Conservation (phyloP, 1,284 basidiomycete species). For the Salmacisia buchloeana region DNA sequence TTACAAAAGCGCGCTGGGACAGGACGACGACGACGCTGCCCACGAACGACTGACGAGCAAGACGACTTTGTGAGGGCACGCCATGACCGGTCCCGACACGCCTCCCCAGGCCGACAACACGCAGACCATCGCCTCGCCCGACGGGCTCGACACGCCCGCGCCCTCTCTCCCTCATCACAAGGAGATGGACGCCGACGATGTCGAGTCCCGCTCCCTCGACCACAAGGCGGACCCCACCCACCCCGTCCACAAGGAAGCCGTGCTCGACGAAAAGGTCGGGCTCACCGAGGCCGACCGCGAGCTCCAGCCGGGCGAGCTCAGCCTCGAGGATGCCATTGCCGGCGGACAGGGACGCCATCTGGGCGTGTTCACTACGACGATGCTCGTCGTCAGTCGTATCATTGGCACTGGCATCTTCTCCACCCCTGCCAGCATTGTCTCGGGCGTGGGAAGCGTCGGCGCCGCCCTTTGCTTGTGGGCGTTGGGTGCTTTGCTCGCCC, state of each 20-base stretch:
- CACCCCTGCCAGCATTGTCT: conserved; percentile 64
- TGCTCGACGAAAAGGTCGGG: background rate
- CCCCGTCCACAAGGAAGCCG: too few relatives aligned
- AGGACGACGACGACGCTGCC: too few relatives aligned
- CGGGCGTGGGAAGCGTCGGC: conserved; percentile 59
- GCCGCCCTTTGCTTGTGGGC: conserved; percentile 52
- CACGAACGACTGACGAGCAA: too few relatives aligned
- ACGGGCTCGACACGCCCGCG: too few relatives aligned
- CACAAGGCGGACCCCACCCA: too few relatives aligned
- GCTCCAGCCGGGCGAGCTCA: background rate
- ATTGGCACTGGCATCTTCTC: conserved; percentile 74
- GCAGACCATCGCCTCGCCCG: too few relatives aligned
- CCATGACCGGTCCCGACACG: too few relatives aligned
- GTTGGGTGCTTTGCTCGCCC: background rate
- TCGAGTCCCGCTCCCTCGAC: background rate
- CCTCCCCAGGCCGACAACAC: too few relatives aligned
- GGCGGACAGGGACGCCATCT: conserved; percentile 14
- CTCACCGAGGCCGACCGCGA: background rate
- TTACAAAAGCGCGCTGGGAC: too few relatives aligned
- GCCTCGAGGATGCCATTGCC: conserved; percentile 1
- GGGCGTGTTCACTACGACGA: conserved; percentile 59
- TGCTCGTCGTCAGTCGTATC: conserved; percentile 70
- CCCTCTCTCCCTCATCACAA: too few relatives aligned
- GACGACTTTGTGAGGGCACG: too few relatives aligned
- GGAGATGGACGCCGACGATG: too few relatives aligned